phyloP scores from a whole-genome alignment of 2,329 filamentous ascomycete genomes.

The Fusarium sp. region DNA sequence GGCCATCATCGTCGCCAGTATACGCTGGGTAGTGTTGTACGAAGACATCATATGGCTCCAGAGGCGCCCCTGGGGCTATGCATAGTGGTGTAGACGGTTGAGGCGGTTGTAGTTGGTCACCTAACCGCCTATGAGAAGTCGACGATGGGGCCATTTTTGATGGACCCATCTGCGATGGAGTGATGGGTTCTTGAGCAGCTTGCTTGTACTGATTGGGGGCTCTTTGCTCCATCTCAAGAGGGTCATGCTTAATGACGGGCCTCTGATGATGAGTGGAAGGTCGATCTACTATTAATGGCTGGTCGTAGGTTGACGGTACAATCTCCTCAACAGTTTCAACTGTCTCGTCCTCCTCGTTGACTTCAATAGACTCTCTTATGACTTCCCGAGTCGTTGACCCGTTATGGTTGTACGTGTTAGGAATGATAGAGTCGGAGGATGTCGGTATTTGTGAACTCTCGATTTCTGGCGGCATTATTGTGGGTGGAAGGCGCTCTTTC shows the following conservation, averaged over 20 bases:
- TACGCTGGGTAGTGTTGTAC: slow-evolving; percentile 61
- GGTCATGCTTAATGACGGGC: background rate
- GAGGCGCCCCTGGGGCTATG: slow-evolving; percentile 23
- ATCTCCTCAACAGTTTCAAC: slow-evolving; percentile 18
- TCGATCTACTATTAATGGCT: slow-evolving; percentile 1
- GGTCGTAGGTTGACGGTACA: slow-evolving; percentile 20
- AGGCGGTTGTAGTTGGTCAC: background rate
- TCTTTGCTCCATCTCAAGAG: background rate
- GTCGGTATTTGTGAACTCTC: slow-evolving; percentile 45
- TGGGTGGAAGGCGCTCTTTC: slow-evolving; percentile 43
- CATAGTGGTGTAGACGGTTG: background rate
- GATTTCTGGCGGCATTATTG: slow-evolving; percentile 40
- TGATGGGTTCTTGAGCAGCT: background rate
- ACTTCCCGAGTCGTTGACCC: slow-evolving; percentile 38
- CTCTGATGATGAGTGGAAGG: background rate
- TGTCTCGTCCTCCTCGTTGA: slow-evolving; percentile 29
- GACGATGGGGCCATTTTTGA: background rate
- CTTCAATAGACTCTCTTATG: slow-evolving; percentile 44
- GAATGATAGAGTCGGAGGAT: slow-evolving; percentile 51
- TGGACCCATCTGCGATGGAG: background rate
- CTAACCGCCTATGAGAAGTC: background rate
- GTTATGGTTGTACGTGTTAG: slow-evolving; percentile 45
- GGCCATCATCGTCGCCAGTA: slow-evolving; percentile 51
- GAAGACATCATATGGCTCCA: slow-evolving; percentile 57
- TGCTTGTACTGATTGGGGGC: background rate